phyloP scores from a whole-genome alignment of 306 rosid species.

The Canavalia gladiata region DNA sequence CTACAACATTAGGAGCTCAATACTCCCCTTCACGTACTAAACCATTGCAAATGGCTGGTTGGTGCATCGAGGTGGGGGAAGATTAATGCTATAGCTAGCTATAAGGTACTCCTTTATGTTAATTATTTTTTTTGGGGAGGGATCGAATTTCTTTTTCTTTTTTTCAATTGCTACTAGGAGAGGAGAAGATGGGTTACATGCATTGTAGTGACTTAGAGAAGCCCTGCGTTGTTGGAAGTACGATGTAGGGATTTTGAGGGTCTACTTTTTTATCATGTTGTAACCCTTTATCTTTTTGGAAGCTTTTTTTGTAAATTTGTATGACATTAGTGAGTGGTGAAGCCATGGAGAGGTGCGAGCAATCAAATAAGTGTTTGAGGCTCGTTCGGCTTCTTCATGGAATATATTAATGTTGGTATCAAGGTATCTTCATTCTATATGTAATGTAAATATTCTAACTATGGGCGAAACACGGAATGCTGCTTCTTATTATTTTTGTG shows the following conservation, averaged over 20 bases:
- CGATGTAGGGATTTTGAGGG: slow-evolving; percentile 45
- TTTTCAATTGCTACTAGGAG: background rate
- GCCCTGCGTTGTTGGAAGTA: slow-evolving; percentile 59
- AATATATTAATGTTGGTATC: slow-evolving; percentile 37
- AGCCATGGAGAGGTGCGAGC: slow-evolving; percentile 4
- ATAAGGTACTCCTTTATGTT: slow-evolving; percentile 18
- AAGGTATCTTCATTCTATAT: background rate
- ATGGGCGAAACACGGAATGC: slow-evolving; percentile 28
- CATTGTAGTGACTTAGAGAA: slow-evolving; percentile 30
- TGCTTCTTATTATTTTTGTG: slow-evolving; percentile 4
- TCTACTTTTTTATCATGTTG: slow-evolving; percentile 22
- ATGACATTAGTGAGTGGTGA: slow-evolving; percentile 18
- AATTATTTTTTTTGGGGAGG: background rate
- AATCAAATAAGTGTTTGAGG: slow-evolving; percentile 10
- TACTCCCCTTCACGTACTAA: background rate
- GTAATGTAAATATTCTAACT: slow-evolving; percentile 30
- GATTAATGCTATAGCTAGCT: slow-evolving; percentile 26
- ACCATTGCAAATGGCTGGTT: slow-evolving; percentile 34
- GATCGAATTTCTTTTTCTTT: background rate
- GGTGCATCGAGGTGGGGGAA: slow-evolving; percentile 23
- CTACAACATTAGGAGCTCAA: no score
- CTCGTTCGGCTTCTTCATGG: slow-evolving; percentile 36
- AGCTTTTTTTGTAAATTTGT: slow-evolving; percentile 40
- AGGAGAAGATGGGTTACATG: slow-evolving; percentile 18
- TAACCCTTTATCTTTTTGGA: slow-evolving; percentile 33